Evolutionary conservation across 2,329 filamentous ascomycete genomes (phyloP).

Genomic region (Rachicladosporium sp.): DNA sequence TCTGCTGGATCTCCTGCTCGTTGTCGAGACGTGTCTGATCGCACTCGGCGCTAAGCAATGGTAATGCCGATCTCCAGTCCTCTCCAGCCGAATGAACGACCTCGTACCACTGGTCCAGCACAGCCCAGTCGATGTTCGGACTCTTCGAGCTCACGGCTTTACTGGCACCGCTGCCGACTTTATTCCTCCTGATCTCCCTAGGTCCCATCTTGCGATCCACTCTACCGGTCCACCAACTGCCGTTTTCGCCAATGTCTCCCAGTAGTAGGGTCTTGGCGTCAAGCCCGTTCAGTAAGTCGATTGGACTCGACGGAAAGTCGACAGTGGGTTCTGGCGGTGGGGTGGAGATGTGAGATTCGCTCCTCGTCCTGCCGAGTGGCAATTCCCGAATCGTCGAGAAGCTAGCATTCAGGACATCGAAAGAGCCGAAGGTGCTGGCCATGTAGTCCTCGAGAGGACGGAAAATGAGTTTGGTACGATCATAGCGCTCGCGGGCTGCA

Average conservation of each 20-base stretch:
- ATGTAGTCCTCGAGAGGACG: slow-evolving; percentile 69
- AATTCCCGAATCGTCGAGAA: slow-evolving; percentile 47
- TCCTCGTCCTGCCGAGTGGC: slow-evolving; percentile 26
- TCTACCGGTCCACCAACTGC: slow-evolving; percentile 66
- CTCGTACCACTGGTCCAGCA: slow-evolving; percentile 64
- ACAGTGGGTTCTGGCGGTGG: slow-evolving; percentile 21
- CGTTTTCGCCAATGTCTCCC: slow-evolving; percentile 69
- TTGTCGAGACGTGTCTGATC: slow-evolving; percentile 30
- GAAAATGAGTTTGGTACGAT: slow-evolving; percentile 51
- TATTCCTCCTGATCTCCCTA: slow-evolving; percentile 19
- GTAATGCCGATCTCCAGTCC: slow-evolving; percentile 51
- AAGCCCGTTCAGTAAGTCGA: slow-evolving; percentile 43
- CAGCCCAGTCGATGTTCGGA: slow-evolving; percentile 63
- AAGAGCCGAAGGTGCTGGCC: slow-evolving; percentile 52
- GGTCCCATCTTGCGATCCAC: slow-evolving; percentile 18
- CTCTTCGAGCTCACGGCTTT: slow-evolving; percentile 44
- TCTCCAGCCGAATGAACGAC: slow-evolving; percentile 54
- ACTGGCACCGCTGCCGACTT: slow-evolving; percentile 15
- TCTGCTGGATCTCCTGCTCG: slow-evolving; percentile 26
- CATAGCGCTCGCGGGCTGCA: slow-evolving; percentile 19
- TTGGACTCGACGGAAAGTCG: slow-evolving; percentile 19
- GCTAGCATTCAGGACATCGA: slow-evolving; percentile 62
- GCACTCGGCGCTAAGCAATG: slow-evolving; percentile 20
- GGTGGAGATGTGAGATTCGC: slow-evolving; percentile 31
- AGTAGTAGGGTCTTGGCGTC: slow-evolving; percentile 65